A percentile compares a stretch with the other conserved stretches of the same genome.
phyloP scores from a whole-genome alignment of 2,329 filamentous ascomycete species.

The Rosellinia necatrix region DNA sequence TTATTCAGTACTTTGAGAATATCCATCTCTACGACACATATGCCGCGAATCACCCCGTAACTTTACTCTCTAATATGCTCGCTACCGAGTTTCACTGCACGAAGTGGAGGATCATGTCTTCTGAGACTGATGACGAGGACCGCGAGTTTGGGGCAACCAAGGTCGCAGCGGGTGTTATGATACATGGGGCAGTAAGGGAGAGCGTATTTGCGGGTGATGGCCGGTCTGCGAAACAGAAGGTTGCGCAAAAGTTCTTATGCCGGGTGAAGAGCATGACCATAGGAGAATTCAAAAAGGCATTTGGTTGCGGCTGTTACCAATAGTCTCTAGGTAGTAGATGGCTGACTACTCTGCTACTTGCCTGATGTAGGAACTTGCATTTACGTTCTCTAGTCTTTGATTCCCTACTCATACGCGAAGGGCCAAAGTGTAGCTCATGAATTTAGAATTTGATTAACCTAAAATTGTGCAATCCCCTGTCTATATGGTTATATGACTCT shows the following conservation, averaged over 20 bases:
- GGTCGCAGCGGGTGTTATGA: constrained; percentile 73
- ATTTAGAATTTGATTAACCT: too few species aligned
- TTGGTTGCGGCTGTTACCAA: constrained; percentile 68
- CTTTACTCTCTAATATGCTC: constrained; percentile 69
- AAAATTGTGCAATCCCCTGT: too few species aligned
- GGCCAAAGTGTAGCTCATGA: too few species aligned
- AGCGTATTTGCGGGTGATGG: constrained; percentile 65
- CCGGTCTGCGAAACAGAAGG: constrained; percentile 73
- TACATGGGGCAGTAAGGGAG: constrained; percentile 73
- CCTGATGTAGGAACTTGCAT: neutral
- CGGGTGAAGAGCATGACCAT: constrained; percentile 50
- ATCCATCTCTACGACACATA: constrained; percentile 88
- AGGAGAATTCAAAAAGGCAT: constrained; percentile 63
- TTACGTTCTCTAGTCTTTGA: neutral
- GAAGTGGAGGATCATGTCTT: constrained; percentile 57
- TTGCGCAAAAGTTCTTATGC: constrained; percentile 62
- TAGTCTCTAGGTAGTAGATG: constrained; percentile 27
- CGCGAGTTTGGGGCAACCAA: constrained; percentile 49
- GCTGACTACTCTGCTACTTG: neutral
- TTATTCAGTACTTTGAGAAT: constrained; percentile 80
- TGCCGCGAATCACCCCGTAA: constrained; percentile 84
- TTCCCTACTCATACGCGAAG: too few species aligned
- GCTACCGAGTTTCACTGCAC: constrained; percentile 67
- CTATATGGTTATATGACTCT: neutral
- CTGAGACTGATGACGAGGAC: constrained; percentile 51